Percentiles rank a stretch among this genome's conserved stretches.
phyloP scores from a whole-genome alignment of 2,329 filamentous ascomycete genomes.

The Paramyrothecium sp. region DNA sequence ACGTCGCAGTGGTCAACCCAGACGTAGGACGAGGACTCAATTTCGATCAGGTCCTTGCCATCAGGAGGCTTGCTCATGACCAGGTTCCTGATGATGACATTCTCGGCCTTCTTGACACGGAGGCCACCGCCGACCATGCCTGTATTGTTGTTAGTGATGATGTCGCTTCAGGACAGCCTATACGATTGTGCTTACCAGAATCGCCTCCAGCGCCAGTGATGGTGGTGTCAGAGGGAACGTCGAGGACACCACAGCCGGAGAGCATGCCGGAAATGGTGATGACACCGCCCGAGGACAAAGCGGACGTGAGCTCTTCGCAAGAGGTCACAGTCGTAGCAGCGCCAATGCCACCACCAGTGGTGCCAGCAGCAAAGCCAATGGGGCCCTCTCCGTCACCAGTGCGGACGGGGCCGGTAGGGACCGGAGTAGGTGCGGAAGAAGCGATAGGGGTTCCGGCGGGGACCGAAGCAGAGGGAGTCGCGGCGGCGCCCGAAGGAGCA shows the following conservation, averaged over 20 bases:
- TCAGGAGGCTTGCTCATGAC: constrained; percentile 45
- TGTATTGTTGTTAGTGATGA: constrained; percentile 1
- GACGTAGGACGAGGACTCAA: constrained; percentile 45
- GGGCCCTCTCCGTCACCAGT: not conserved
- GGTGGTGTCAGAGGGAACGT: constrained; percentile 47
- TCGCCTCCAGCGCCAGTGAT: constrained; percentile 47
- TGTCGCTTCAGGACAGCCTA: not conserved
- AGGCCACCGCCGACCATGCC: constrained; percentile 43
- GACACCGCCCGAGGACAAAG: constrained; percentile 36
- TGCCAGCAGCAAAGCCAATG: constrained; percentile 16
- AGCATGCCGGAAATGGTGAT: constrained; percentile 45
- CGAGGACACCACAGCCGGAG: constrained; percentile 38
- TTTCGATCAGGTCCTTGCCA: constrained; percentile 47
- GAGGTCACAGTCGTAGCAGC: constrained; percentile 42
- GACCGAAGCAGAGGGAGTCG: too few relatives aligned
- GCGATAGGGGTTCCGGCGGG: not conserved
- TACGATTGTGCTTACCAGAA: constrained; percentile 24
- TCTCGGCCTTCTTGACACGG: constrained; percentile 43
- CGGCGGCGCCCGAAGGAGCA: too few relatives aligned
- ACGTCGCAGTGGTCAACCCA: constrained; percentile 43
- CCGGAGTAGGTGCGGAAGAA: not conserved
- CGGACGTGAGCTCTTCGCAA: constrained; percentile 36
- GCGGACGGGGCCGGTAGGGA: not conserved
- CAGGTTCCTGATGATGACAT: constrained; percentile 57
- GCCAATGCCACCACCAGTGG: constrained; percentile 45